Evolutionary conservation across 495 filamentous ascomycete species (phyloP), one percentile per base, ranked within the genome.

Genomic region (Barbatosphaeria neglecta): DNA sequence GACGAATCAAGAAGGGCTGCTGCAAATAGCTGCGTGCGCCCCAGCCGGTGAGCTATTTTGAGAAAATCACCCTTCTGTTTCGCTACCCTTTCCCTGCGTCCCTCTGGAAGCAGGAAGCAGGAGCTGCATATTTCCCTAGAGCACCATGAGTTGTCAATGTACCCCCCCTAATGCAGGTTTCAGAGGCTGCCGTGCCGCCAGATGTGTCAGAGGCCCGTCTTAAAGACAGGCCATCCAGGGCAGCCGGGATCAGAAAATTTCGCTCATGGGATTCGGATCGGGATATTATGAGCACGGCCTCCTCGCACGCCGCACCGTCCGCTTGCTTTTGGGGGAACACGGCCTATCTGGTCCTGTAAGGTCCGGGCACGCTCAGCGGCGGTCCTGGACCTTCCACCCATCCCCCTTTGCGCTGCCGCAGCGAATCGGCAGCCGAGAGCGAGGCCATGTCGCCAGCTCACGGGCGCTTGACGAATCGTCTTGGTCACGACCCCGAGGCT

Each of bases 71-170:
- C 39, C 4, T 22, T 22, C 22, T 41, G 19, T 41, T 22, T 2
- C 39, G 37, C 22, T 41, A 22, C 22, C 22, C 13, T n/a, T n/a
- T 22, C 20, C 39, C 19, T 41, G 20, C 39, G 5, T 22, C 9
- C 39, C 7, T 24, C 39, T n/a, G 20, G 13, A 10, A 41, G n/a
- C n/a, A n/a, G n/a, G n/a, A 19, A 41, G 20, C 31, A 35, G 13
- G 13, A 11, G 39, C 39, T 41, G 39, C 39, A 41, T 41, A 41
- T 24, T 41, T 22, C 18, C 18, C 16, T n/a, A 3, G 15, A 41
- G 39, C 20, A 41, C 24, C 39, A 23, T 41, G 39, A 41, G 39
- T 41, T 41, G 39, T 41, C 39, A 41, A 41, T 18, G 19, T 41
- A 15, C 24, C 39, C n/a, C n/a, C n/a, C 19, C 39, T 41, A 41